Percentiles rank a stretch among this genome's conserved stretches.
Conservation (phyloP, 2,329 filamentous ascomycete species). For the Dryadomyces quercivorus region DNA sequence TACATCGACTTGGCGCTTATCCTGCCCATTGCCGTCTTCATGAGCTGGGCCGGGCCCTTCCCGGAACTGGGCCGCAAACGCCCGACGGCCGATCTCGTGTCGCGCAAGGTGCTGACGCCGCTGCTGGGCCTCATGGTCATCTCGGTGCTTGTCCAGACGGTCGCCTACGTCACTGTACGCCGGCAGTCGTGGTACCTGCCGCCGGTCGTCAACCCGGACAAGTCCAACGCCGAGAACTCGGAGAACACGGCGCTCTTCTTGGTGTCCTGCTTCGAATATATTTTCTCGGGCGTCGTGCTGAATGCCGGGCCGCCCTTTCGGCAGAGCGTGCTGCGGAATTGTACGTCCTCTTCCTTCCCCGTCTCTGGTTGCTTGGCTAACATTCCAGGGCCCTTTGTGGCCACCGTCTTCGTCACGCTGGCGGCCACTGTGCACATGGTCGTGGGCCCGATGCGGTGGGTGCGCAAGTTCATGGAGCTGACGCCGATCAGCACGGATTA, state of each 20-base stretch:
- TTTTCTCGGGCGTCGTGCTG: conserved; percentile 76
- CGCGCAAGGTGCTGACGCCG: conserved; percentile 80
- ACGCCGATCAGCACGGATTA: conserved; percentile 65
- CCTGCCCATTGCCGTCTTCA: conserved; percentile 92
- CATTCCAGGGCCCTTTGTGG: conserved; percentile 63
- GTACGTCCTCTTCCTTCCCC: conserved; percentile 33
- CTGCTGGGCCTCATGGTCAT: conserved; percentile 80
- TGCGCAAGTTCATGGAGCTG: conserved; percentile 71
- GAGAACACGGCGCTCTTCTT: conserved; percentile 90
- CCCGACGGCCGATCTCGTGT: conserved; percentile 85
- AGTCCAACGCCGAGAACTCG: conserved; percentile 80
- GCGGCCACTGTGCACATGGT: conserved; percentile 69
- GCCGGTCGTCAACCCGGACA: conserved; percentile 62
- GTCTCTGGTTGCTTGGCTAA: neutral
- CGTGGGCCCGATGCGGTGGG: conserved; percentile 55
- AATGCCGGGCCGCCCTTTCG: conserved; percentile 88
- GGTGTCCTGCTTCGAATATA: conserved; percentile 88
- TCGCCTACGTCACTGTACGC: conserved; percentile 63
- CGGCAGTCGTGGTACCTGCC: conserved; percentile 78
- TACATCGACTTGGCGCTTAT: conserved; percentile 92
- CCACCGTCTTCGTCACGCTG: conserved; percentile 59
- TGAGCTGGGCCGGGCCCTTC: conserved; percentile 92
- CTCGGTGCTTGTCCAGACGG: conserved; percentile 63
- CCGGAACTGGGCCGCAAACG: conserved; percentile 67
- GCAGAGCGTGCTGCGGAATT: conserved; percentile 66